Evolutionary conservation across 768 basidiomycete genomes (phyloP), one percentile per base, ranked within the genome.

Genomic region (Lyophyllum decastes): DNA sequence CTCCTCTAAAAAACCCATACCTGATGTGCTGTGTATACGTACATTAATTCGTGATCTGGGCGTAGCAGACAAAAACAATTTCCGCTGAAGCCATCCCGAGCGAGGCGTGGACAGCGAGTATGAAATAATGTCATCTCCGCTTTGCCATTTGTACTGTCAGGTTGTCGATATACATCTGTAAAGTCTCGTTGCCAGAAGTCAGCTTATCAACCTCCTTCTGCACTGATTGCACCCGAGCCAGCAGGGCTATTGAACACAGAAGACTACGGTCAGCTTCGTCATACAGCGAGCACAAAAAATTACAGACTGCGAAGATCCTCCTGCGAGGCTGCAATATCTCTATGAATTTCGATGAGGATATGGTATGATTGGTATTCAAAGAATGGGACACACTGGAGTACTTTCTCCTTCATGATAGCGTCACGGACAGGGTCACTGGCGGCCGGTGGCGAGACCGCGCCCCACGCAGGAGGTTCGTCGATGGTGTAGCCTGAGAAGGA

Each of bases 141-240:
- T 86, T 90, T 27, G 90, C 88, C 86, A 93, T 90, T 71, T 94
- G 92, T 65, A 90, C 79, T 0, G 92, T 94, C 64, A 94, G 69
- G 64, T 94, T 94, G 68, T 94, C 91, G 66, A 93, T 92, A 67
- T 94, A 94, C 85, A 87, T 89, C 67, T 94, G 92, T 54, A 94
- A 74, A 6, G 87, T 93, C 55, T 87, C 86, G 61, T 94, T 94
- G 49, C 87, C 89, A 4, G 90, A 89, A 1, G 79, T 73, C 21
- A 94, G 77, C 70, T 90, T 92, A 60, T 93, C 89, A n/a, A 90
- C 81, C 61, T 94, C 92, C 56, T 78, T 79, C 72, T 94, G 89
- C 9, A 89, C 85, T 26, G 76, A 73, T 61, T 89, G 84, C 2
- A 88, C 86, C 59, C 89, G 84, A 16, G 76, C 76, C 30, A 90